Evolutionary conservation across 108 stramenopile species (phyloP).

Genomic region (Nitzschia sp.): DNA sequence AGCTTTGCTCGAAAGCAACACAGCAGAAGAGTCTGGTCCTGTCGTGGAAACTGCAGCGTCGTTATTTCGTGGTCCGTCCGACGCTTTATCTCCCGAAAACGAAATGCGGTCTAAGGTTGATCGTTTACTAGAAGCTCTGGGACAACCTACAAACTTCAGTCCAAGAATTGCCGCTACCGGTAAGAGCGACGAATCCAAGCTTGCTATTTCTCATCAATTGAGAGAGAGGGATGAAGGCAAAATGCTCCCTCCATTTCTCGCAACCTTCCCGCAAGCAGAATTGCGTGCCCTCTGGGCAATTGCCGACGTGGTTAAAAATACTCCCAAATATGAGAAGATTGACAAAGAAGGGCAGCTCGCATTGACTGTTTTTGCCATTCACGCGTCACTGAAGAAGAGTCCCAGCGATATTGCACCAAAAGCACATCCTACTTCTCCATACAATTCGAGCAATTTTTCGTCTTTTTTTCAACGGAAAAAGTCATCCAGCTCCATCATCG

Average conservation of each 20-base stretch:
- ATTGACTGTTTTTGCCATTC: slow-evolving; percentile 33
- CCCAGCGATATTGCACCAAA: slow-evolving; percentile 13
- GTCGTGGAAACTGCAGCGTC: neutral
- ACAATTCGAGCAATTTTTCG: slow-evolving; percentile 1
- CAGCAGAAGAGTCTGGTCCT: slow-evolving; percentile 15
- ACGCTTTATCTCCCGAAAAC: neutral
- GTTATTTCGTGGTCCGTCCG: neutral
- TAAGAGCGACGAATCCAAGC: slow-evolving; percentile 11
- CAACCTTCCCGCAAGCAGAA: slow-evolving; percentile 47
- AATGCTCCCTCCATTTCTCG: slow-evolving; percentile 16
- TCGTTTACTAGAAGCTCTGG: neutral
- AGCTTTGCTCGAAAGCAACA: slow-evolving; percentile 16
- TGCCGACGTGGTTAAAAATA: slow-evolving; percentile 47
- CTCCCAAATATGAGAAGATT: slow-evolving; percentile 56
- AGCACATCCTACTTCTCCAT: slow-evolving; percentile 2
- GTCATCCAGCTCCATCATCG: slow-evolving; percentile 9
- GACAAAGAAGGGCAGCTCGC: slow-evolving; percentile 59
- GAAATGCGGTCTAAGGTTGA: neutral
- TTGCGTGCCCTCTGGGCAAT: slow-evolving; percentile 63
- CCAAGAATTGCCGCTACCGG: neutral
- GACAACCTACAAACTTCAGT: neutral
- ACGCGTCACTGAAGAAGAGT: slow-evolving; percentile 40
- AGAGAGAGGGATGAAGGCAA: slow-evolving; percentile 15
- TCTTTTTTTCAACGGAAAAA: slow-evolving; percentile 24
- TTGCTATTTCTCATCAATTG: slow-evolving; percentile 1